Conservation (phyloP, 176 grass and related monocot species). For the Rhynchospora tenuis region DNA sequence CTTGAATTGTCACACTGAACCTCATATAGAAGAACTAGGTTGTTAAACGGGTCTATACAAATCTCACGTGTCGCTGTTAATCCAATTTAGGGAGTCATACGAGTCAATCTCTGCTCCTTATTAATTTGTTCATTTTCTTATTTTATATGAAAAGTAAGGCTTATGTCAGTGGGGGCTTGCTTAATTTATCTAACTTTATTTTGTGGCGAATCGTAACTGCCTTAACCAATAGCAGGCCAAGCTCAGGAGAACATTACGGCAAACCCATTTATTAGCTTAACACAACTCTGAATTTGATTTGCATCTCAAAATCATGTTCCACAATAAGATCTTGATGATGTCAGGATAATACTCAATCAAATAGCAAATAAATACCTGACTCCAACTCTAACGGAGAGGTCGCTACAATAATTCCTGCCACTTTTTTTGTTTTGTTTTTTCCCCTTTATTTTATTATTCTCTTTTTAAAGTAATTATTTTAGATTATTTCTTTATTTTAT, state of each 20-base stretch:
- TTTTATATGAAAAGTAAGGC: not conserved
- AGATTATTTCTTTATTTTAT: too few relatives aligned
- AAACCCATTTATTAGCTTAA: not conserved
- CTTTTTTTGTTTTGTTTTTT: too few relatives aligned
- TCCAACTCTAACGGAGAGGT: too few relatives aligned
- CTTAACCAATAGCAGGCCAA: not conserved
- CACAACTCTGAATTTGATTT: not conserved
- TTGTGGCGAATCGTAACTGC: conserved; percentile 1
- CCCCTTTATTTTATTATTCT: too few relatives aligned
- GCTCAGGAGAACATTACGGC: not conserved
- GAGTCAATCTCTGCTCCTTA: not conserved
- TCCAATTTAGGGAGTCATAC: not conserved
- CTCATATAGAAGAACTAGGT: not conserved
- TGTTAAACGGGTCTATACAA: not conserved
- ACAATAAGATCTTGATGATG: not conserved
- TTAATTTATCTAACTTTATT: not conserved
- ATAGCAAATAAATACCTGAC: too few relatives aligned
- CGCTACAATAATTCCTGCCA: too few relatives aligned
- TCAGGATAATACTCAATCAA: not conserved
- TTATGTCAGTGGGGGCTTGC: not conserved
- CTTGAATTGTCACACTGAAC: not conserved
- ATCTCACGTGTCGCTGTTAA: not conserved
- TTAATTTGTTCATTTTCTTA: not conserved
- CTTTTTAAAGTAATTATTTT: too few relatives aligned
- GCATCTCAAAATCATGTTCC: not conserved